Percentiles rank a stretch among this genome's conserved stretches.
Evolutionary conservation across 192 early-diverging fungal species (phyloP).

Genomic region (Coemansia umbellata): DNA sequence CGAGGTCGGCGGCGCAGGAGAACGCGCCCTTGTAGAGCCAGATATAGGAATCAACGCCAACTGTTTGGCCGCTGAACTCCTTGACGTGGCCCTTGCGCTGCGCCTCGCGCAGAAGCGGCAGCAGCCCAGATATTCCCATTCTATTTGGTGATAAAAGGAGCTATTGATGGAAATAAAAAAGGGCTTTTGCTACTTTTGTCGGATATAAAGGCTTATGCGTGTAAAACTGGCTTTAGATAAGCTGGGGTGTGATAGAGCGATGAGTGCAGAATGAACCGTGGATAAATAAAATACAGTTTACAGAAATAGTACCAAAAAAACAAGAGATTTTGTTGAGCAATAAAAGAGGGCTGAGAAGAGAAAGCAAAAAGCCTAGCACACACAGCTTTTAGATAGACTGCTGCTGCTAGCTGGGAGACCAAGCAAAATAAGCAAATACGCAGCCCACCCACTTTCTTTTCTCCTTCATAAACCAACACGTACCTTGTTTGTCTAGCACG

Average conservation of each 20-base stretch:
- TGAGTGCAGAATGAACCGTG: background rate
- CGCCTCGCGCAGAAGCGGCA: conserved; percentile 77
- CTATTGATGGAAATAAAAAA: background rate
- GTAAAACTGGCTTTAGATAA: background rate
- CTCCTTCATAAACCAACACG: no score
- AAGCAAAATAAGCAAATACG: no score
- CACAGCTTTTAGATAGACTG: no score
- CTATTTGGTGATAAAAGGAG: background rate
- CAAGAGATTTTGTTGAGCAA: no score
- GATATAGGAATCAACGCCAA: conserved; percentile 92
- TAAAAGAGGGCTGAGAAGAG: no score
- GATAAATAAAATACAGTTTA: no score
- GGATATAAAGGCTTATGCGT: no score
- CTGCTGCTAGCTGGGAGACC: no score
- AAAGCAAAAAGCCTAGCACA: no score
- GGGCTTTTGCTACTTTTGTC: background rate
- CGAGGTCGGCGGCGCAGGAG: conserved; percentile 79
- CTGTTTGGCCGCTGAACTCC: conserved; percentile 64
- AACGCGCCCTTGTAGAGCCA: conserved; percentile 93
- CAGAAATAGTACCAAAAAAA: no score
- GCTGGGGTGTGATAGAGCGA: background rate
- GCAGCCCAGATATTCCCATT: conserved; percentile 90
- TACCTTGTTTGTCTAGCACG: no score
- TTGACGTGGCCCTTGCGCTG: conserved; percentile 63
- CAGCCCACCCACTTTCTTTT: no score